Base-by-base conservation (phyloP, 768 basidiomycete species). In the Dioszegia aurantiaca region DNA sequence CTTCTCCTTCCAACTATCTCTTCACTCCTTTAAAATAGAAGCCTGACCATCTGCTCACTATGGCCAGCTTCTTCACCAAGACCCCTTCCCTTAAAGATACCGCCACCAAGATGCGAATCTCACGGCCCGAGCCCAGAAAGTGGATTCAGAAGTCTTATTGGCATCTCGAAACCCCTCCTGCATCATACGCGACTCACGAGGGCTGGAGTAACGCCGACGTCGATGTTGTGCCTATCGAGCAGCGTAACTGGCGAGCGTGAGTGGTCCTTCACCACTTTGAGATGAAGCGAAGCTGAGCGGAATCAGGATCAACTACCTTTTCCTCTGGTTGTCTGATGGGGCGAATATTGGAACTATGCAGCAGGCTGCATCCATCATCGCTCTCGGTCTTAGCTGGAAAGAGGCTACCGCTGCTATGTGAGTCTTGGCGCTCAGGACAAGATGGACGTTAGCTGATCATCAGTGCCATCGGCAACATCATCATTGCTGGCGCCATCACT, bases 401-500 rank as follows among this genome's bases (percentile, higher is more conserved):
- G 71, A 73, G 52, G 71, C 71, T 11, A 44, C 64, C 0, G 68
- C 53, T 12, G 70, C 70, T n/a, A 69, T 72, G 69, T 71, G 41
- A 67, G 69, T 63, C 33, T 23, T 14, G 12, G 16, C 19, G 17
- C 51, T 86, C 80, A 44, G 85, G 88, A 70, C 85, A n/a, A n/a
- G n/a, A n/a, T n/a, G n/a, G 33, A 33, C 85, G 2, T 78, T 86
- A 8, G 30, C 58, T 63, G 58, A 62, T 30, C 14, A 78, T 84
- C 14, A 88, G 89, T 60, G 85, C 86, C 8, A 78, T 87, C 17
- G 88, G 85, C 19, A 85, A 88, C 67, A 75, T 82, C 61, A 82
- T 90, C 63, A 88, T 90, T 59, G 83, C 86, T 2, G 76, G 83
- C 56, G 83, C 85, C 19, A 84, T 90, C 80, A 83, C 89, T 1